Evolutionary conservation across 2,329 filamentous ascomycete species (phyloP), one percentile per base, ranked within the genome.

Genomic region (Fusarium equiseti): DNA sequence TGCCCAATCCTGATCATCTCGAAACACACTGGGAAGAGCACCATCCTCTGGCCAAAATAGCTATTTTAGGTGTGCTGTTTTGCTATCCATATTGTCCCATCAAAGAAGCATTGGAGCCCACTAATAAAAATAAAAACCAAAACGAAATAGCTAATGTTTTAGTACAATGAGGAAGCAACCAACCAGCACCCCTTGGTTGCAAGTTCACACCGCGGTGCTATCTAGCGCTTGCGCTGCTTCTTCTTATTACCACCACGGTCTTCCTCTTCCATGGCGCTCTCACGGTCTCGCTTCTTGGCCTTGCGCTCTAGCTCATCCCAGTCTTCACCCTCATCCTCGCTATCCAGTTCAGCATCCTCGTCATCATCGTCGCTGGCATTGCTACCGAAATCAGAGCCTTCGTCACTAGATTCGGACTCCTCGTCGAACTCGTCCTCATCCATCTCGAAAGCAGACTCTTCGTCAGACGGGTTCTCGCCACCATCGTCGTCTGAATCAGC

Each of bases 291-390:
- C 82, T 95, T 94, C 83, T 91, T 93, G 5, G 91, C 95, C 85
- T 97, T 97, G 81, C 91, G 91, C 84, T 98, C 95, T 63, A 98
- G 80, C 81, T 97, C 94, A 78, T 98, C 95, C 95, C 95, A 98
- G 77, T 97, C 93, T 79, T 98, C 92, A 51, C 92, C 92, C 70
- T 90, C 92, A 71, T 90, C 92, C 9, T 95, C 92, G 45, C 88
- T 89, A 60, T 81, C 80, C 20, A 88, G 85, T 22, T 92, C 92
- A 51, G 87, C 89, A 32, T 82, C 80, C 13, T 93, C 92, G 15
- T 95, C 94, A 31, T 94, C 95, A 69, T 95, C 92, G 4, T 91
- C 92, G 24, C 89, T 92, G 2, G 91, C 92, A 76, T 97, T 95
- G 77, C 95, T 95, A 76, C 97, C 95, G 78, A 96, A 98, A 68